phyloP scores from a whole-genome alignment of 352 stramenopile genomes.

The Phytopythium litorale region DNA sequence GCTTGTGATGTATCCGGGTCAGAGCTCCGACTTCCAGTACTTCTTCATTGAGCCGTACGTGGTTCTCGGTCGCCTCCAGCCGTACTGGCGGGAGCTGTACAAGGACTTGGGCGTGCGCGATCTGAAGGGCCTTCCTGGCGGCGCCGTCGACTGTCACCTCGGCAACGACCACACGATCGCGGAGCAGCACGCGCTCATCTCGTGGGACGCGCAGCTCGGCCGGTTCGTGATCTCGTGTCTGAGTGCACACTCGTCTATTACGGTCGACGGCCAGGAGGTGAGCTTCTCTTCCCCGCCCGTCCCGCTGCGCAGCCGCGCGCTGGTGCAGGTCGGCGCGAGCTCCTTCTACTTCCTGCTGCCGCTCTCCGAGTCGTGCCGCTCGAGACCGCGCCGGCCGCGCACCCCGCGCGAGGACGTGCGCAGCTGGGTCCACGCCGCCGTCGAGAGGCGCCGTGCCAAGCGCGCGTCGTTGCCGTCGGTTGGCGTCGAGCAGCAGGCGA shows the following conservation, averaged over 20 bases:
- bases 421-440: conserved; percentile 23
- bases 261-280: conserved; percentile 63
- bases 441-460: conserved; percentile 20
- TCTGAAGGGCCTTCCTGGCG: conserved; percentile 43
- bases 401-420: conserved; percentile 24
- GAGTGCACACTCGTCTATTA: conserved; percentile 42
- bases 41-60: conserved; percentile 66
- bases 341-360: conserved; percentile 79
- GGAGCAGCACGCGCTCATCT: conserved; percentile 57
- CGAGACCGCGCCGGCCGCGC: background rate
- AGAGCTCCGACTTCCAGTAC: conserved; percentile 59
- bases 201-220: conserved; percentile 38
- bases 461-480: background rate
- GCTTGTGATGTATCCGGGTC: conserved; percentile 3
- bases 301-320: conserved; percentile 39
- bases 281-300: conserved; percentile 41
- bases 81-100: conserved; percentile 60
- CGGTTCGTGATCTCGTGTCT: conserved; percentile 73
- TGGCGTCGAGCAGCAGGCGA: background rate
- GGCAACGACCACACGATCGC: conserved; percentile 61
- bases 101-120: conserved; percentile 37
- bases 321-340: conserved; percentile 67
- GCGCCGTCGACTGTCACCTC: conserved; percentile 65
- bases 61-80: conserved; percentile 57
- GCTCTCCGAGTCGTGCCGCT: background rate